Base-by-base conservation (phyloP, 2,329 filamentous ascomycete genomes). In the Alternaria triticina region DNA sequence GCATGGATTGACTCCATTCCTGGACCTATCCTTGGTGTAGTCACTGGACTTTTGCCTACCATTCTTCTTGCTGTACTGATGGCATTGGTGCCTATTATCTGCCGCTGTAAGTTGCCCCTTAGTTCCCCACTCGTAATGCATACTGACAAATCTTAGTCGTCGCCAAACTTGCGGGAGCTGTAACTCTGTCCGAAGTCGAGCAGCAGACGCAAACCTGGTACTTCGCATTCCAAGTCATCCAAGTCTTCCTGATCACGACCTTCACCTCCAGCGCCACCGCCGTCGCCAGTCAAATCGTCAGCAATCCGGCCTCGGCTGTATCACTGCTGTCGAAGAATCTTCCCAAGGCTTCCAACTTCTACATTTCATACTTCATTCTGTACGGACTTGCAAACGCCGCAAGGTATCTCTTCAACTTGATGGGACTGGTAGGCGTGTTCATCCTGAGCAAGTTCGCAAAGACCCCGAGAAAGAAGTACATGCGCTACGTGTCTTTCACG, bases 281-380 rank as follows among this genome's bases (percentile, higher is more conserved):
- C 12, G 77, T 78, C 6, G 74, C 79, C 28, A 69, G 73, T 28
- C 68, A 87, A 11, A 89, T 96, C 45, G 83, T 90, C 22, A 23
- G 88, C 0, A 70, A 93, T 3, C 93, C 94, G 0, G 77, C 82
- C 2, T 80, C 79, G 0, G 88, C 87, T 10, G 87, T 93, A 0
- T 81, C 77, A 0, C 81, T 96, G 33, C 85, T 97, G 3, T 90
- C 94, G 0, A 74, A 84, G 17, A 91, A 93, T 63, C 84, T 99
- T 6, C 96, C 96, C 17, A 91, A 88, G 64, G 90, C 93, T 0
- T 96, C 94, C 69, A 98, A 97, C 82, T 96, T 98, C 79, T 99
- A 97, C 81, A 90, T 98, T 54, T 93, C 90, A 0, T 99, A 97
- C 82, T 96, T 99, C 70, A 88, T 98, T 46, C 87, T 99, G 5